phyloP scores from a whole-genome alignment of 305 asterid species.

The Andrographis paniculata region DNA sequence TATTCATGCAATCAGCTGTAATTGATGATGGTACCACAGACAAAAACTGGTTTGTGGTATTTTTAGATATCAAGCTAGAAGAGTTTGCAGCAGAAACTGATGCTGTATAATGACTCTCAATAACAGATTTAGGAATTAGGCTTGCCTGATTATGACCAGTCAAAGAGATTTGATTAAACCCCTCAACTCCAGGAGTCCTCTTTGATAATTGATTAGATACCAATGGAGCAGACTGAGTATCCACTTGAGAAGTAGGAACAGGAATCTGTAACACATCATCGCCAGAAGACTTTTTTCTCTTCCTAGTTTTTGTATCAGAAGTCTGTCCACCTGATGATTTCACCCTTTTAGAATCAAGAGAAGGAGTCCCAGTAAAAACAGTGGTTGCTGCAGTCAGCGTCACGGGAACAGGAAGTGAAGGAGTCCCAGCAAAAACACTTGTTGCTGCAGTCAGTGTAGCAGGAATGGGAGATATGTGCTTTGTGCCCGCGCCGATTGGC shows the following conservation, averaged over 20 bases:
- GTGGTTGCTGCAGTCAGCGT: constrained; percentile 36
- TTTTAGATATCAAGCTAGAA: constrained; percentile 37
- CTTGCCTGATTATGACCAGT: constrained; percentile 37
- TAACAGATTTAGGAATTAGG: constrained; percentile 28
- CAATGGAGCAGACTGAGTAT: constrained; percentile 33
- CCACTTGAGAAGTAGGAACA: constrained; percentile 30
- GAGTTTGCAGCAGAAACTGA: constrained; percentile 56
- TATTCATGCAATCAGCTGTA: constrained; percentile 37
- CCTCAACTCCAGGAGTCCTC: constrained; percentile 36
- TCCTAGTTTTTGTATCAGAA: constrained; percentile 55
- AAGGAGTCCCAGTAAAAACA: constrained; percentile 33
- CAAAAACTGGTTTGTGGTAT: constrained; percentile 34
- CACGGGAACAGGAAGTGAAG: constrained; percentile 33
- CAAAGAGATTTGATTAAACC: constrained; percentile 37
- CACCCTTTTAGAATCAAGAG: constrained; percentile 38
- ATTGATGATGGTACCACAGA: constrained; percentile 28
- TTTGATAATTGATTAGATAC: constrained; percentile 29
- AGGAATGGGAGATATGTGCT: constrained; percentile 30
- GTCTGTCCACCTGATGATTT: constrained; percentile 37
- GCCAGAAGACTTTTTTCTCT: constrained; percentile 63
- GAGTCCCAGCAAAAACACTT: constrained; percentile 30
- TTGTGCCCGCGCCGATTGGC: constrained; percentile 33
- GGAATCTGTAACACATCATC: constrained; percentile 38
- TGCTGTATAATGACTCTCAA: constrained; percentile 48
- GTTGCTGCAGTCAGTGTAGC: constrained; percentile 35